Conservation (phyloP, 2,329 filamentous ascomycete species). For the Colletotrichum nymphaeae region DNA sequence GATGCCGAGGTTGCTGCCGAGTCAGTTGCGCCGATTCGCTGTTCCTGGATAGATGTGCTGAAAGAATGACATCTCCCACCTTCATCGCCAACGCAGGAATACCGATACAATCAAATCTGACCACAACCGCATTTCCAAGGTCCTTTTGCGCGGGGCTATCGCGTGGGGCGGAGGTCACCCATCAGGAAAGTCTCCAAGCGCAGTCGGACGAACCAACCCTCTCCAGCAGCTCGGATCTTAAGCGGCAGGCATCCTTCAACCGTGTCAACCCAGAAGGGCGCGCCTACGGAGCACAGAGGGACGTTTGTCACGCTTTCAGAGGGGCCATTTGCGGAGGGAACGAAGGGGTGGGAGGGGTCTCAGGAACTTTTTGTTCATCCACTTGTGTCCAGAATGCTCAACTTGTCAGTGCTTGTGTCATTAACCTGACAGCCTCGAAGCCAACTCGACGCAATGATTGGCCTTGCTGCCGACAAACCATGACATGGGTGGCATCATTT, state of each 20-base stretch:
- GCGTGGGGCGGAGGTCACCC: neutral
- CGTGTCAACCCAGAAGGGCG: neutral
- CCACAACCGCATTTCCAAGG: neutral
- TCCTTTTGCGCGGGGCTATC: constrained; percentile 18
- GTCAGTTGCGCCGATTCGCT: constrained; percentile 11
- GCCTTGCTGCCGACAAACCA: neutral
- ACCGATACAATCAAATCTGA: neutral
- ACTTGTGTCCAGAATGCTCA: neutral
- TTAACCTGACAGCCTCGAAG: constrained; percentile 17
- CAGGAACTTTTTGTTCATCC: constrained; percentile 25
- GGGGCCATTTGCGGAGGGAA: constrained; percentile 3
- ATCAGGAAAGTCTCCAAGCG: constrained; percentile 10
- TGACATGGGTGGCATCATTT: constrained; percentile 12
- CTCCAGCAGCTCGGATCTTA: constrained; percentile 22
- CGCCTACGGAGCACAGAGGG: neutral
- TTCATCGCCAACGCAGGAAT: neutral
- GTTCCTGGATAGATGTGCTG: neutral
- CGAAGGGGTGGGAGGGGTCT: neutral
- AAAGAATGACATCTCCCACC: neutral
- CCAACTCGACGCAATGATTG: neutral
- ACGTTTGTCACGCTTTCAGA: constrained; percentile 2
- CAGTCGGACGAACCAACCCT: constrained; percentile 1
- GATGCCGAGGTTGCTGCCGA: constrained; percentile 18
- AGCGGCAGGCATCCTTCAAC: neutral
- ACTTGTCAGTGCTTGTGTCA: constrained; percentile 21